These are phyloP conservation scores for Dactylellina parvicollis DNA, from an alignment of 2,329 filamentous ascomycete genomes.

Conservation along the genomic window DNA sequence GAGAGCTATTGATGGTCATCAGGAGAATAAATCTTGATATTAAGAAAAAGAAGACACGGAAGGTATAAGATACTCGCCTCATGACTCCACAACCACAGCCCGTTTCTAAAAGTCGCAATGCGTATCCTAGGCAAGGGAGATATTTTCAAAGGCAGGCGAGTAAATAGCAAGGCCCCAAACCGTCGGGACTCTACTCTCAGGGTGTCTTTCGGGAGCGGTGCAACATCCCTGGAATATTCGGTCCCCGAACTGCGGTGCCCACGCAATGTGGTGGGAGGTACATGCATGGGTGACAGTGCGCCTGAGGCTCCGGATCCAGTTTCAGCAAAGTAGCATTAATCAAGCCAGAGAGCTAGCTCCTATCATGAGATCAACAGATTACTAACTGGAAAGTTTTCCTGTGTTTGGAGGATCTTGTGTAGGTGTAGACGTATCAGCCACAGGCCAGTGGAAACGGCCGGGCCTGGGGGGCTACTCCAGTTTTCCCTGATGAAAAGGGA, in stretches of 20 bases:
- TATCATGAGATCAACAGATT: constrained; percentile 33
- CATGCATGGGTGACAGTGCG: constrained; percentile 2
- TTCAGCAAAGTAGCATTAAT: constrained; percentile 19
- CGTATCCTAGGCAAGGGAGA: constrained; percentile 9
- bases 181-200: constrained; percentile 3
- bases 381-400: constrained; percentile 1
- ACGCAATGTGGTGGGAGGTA: constrained; percentile 7
- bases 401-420: constrained; percentile 24
- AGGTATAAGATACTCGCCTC: constrained; percentile 20
- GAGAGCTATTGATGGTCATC: not conserved
- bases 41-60: constrained; percentile 3
- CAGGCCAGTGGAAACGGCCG: constrained; percentile 1
- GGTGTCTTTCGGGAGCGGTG: constrained; percentile 21
- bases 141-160: constrained; percentile 29
- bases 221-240: constrained; percentile 6
- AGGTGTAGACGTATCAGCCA: constrained; percentile 45
- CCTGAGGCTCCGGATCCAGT: constrained; percentile 40
- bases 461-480: not conserved
- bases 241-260: constrained; percentile 33
- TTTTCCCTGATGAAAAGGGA: not conserved
- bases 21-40: not conserved
- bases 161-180: constrained; percentile 23
- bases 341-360: not conserved
- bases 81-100: constrained; percentile 34
- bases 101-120: constrained; percentile 1